These are phyloP conservation scores for Extremus antarcticus DNA, from an alignment of 495 filamentous ascomycete species.

Conservation along the genomic window DNA sequence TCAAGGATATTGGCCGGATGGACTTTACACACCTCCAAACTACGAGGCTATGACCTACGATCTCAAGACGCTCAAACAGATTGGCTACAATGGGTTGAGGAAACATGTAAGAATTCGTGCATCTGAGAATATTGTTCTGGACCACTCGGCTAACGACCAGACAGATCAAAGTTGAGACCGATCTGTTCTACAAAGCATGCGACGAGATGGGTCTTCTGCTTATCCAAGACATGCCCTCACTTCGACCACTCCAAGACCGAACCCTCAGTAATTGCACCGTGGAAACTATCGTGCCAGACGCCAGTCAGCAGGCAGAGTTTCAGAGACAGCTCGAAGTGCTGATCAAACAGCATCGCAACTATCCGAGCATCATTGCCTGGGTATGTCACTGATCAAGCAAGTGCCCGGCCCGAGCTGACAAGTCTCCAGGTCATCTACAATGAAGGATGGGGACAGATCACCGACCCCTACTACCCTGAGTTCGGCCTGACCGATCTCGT, in stretches of 20 bases:
- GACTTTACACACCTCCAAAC: slow-evolving; percentile 49
- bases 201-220: slow-evolving; percentile 53
- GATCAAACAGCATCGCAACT: slow-evolving; percentile 50
- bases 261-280: slow-evolving; percentile 13
- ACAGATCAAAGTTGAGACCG: slow-evolving; percentile 57
- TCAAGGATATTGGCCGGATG: slow-evolving; percentile 60
- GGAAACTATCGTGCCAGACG: slow-evolving; percentile 32
- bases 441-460: slow-evolving; percentile 58
- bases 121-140: no score
- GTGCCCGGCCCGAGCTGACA: no score
- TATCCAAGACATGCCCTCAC: slow-evolving; percentile 59
- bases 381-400: slow-evolving; percentile 18
- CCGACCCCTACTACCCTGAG: slow-evolving; percentile 38
- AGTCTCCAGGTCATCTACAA: slow-evolving; percentile 53
- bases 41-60: slow-evolving; percentile 56
- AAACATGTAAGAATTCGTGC: slow-evolving; percentile 45
- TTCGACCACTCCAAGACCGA: slow-evolving; percentile 28
- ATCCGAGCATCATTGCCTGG: slow-evolving; percentile 48
- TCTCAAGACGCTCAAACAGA: slow-evolving; percentile 45
- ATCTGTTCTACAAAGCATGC: slow-evolving; percentile 56
- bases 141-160: neutral
- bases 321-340: slow-evolving; percentile 49
- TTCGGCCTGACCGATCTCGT: slow-evolving; percentile 43
- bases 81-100: slow-evolving; percentile 57
- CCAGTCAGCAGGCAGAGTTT: slow-evolving; percentile 47